Evolutionary conservation across 2,329 filamentous ascomycete species (phyloP), one percentile per base, ranked within the genome.

Genomic region (Alternaria dauci): DNA sequence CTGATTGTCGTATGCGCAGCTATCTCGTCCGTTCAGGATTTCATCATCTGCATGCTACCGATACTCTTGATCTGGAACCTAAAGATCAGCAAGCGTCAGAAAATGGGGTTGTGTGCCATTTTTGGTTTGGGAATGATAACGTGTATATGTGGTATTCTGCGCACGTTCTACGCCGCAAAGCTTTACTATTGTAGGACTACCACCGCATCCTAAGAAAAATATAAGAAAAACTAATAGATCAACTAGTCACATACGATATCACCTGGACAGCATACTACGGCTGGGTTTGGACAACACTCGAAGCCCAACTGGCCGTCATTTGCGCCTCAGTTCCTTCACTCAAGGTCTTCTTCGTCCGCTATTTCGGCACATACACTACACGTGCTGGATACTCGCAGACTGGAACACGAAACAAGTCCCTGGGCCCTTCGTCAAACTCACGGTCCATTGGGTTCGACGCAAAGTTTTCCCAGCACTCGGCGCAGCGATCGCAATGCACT

Each of bases 21-120:
- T 8, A 70, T 81, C 58, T 78, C 79, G 54, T 74, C 76, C 3
- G 18, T 80, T 3, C 78, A 79, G 46, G 81, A 83, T 53, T 63
- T 82, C 8, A 69, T 82, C 58, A 75, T 80, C 2, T 78, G 79
- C 46, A 63, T 71, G 2, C 64, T 84, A 25, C 82, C 82, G 0
- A 70, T 81, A 11, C 73, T 83, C 23, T 76, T 84, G 30, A 79
- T 83, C 7, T 76, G 79, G 71, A 78, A 81, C n/a, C 71, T 84
- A 5, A 75, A 79, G 28, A 77, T 84, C 39, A 75, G 80, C 4
- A 68, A 57, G 16, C 71, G 75, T 18, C 82, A 84, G 65, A 83
- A 82, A 68, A 58, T 81, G 26, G 80, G 77, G 0, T 67, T 82
- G 5, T 80, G 82, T 43, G 79, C 81, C 43, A 77, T 84, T 66